Conservation (phyloP, 495 filamentous ascomycete genomes). For the Aspergillus heteromorphus region DNA sequence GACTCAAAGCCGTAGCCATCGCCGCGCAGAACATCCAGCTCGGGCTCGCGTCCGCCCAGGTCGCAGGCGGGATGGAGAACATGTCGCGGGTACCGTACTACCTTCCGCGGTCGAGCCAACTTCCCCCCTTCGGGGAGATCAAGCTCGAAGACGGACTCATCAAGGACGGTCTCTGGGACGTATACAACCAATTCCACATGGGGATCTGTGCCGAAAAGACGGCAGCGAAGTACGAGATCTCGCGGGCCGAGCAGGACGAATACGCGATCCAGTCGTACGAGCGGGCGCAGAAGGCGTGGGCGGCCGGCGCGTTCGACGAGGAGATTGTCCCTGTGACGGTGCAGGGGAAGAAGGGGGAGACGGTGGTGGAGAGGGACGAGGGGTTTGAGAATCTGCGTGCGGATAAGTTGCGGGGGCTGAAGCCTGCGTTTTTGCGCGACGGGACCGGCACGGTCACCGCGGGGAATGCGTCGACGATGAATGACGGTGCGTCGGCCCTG, state of each 20-base stretch:
- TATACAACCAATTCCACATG: slow-evolving; percentile 97
- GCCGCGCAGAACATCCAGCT: slow-evolving; percentile 93
- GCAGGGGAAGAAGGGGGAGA: slow-evolving; percentile 75
- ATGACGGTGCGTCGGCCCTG: slow-evolving; percentile 90
- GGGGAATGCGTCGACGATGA: slow-evolving; percentile 86
- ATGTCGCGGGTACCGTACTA: slow-evolving; percentile 96
- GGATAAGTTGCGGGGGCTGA: slow-evolving; percentile 79
- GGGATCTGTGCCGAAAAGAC: slow-evolving; percentile 96
- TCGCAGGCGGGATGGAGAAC: slow-evolving; percentile 96
- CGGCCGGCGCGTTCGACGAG: slow-evolving; percentile 67
- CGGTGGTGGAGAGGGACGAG: slow-evolving; percentile 74
- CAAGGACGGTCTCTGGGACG: slow-evolving; percentile 94
- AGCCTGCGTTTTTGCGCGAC: slow-evolving; percentile 83
- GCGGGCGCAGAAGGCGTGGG: slow-evolving; percentile 88
- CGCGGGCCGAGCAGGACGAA: slow-evolving; percentile 78
- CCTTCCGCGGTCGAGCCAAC: slow-evolving; percentile 64
- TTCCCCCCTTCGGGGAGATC: slow-evolving; percentile 79
- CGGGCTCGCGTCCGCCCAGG: slow-evolving; percentile 75
- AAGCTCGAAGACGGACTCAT: slow-evolving; percentile 86
- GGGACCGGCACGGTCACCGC: slow-evolving; percentile 89
- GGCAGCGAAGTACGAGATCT: slow-evolving; percentile 77
- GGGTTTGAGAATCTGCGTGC: slow-evolving; percentile 78
- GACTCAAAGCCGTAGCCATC: slow-evolving; percentile 83
- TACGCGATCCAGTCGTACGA: slow-evolving; percentile 87
- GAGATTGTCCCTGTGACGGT: slow-evolving; percentile 86